These are phyloP conservation scores for Brassica juncea DNA, from an alignment of 345 rosid genomes.

Conservation along the genomic window DNA sequence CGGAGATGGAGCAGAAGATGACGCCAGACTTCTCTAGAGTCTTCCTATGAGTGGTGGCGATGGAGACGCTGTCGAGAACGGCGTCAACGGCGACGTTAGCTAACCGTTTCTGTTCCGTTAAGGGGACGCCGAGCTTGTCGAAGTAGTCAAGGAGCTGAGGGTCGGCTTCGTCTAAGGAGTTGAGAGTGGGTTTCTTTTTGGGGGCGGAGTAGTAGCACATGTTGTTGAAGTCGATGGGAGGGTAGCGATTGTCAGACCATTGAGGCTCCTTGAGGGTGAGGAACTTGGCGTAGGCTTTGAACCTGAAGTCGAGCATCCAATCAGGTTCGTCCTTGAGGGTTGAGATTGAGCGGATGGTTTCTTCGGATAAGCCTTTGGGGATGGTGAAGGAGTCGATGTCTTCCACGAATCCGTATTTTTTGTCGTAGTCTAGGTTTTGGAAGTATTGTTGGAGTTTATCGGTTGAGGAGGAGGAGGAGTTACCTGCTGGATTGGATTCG, in stretches of 20 bases:
- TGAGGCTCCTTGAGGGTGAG: constrained; percentile 67
- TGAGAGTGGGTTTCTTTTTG: constrained; percentile 75
- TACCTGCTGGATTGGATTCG: constrained; percentile 58
- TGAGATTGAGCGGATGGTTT: constrained; percentile 67
- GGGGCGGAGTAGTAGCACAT: constrained; percentile 94
- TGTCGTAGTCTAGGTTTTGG: constrained; percentile 65
- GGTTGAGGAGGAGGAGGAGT: constrained; percentile 22
- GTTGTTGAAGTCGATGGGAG: constrained; percentile 72
- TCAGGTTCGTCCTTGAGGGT: constrained; percentile 62
- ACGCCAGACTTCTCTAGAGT: constrained; percentile 39
- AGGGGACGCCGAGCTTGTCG: neutral
- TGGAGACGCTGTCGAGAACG: constrained; percentile 90
- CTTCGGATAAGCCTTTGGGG: constrained; percentile 79
- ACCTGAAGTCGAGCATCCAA: constrained; percentile 31
- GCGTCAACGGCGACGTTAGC: neutral
- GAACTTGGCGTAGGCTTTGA: constrained; percentile 75
- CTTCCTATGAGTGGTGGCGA: constrained; percentile 86
- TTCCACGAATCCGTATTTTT: constrained; percentile 68
- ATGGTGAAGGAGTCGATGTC: constrained; percentile 80
- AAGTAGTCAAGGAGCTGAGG: constrained; percentile 72
- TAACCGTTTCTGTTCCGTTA: neutral
- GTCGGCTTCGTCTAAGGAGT: constrained; percentile 85
- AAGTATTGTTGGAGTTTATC: constrained; percentile 72
- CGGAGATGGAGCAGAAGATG: neutral
- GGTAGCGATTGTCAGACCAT: constrained; percentile 89